Base-by-base conservation (phyloP, 2,329 filamentous ascomycete genomes). In the Lecanicillium sp. region DNA sequence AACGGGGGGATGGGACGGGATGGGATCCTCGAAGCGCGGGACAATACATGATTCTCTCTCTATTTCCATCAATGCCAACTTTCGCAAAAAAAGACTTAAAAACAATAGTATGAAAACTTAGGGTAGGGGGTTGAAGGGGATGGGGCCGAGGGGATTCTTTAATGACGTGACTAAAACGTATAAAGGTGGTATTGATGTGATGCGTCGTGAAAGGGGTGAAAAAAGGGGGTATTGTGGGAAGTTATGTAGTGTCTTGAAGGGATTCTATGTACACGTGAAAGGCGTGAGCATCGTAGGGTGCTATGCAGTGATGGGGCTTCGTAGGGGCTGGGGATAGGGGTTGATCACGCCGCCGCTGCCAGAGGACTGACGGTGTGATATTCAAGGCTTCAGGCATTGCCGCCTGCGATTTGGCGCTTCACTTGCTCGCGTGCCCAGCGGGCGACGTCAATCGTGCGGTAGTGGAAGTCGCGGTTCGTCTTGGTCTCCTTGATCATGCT, bases 401-500 rank as follows among this genome's bases (percentile, higher is more conserved):
- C 35, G 47, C 75, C 75, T 42, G 74, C 73, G 37, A 80, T 65
- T 64, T 98, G 92, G 53, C 87, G 84, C 75, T 95, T 96, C 60
- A 96, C 89, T 61, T 95, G 88, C 65, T 96, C 92, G 44, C 90
- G 83, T 46, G 92, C 89, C 92, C 92, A 98, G 53, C 90, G 84
- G 57, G 92, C 92, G 33, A 92, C 96, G 49, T 95, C 87, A 48
- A 92, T 82, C 4, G 92, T 98, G 46, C 89, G 84, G 19, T 75
- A 56, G 51, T 80, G 75, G 68, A 85, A 95, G 33, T 96, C 89
- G 51, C 85, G 82, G 70, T 92, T 95, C 43, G 78, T 75, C 54
- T 89, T 85, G 33, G 87, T 90, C 61, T 96, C 89, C 65, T 90
- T 89, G 55, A 95, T 89, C 71, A 98, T 83, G 19, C 72, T 66